Evolutionary conservation across 768 basidiomycete species (phyloP), one percentile per base, ranked within the genome.

Genomic region (Lactarius trivialis): DNA sequence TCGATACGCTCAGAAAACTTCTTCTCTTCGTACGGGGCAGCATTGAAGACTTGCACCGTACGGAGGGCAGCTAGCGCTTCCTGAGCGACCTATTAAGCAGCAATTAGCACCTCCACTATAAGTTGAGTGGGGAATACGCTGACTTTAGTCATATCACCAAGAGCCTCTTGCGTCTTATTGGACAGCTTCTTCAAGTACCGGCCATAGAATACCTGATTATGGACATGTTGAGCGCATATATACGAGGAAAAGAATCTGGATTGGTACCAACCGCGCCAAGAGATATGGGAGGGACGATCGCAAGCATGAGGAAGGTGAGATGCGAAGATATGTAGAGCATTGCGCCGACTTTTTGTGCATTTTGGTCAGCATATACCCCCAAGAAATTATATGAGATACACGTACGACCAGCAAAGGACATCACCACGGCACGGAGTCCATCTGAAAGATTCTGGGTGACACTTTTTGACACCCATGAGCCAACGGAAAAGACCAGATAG

Each of bases 291-390:
- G 91, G 91, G 0, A 98, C 94, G 54, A 98, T 85, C 37, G 86
- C 84, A 56, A 99, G 81, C 96, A 99, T 98, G 66, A 98, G 77
- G 58, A 89, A 72, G 0, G 96, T 98, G 62, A 99, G 76, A 45
- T 86, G 88, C 0, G 91, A 89, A 0, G 90, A 95, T 58, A 96
- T 82, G 73, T 88, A 95, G 68, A 98, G 85, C 96, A 98, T 99
- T 45, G 93, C 91, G 51, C 89, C 92, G 65, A 98, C 93, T 90
- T 68, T 7, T 58, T 51, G 34, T 34, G 21, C 21, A 51, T 24
- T 26, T 5, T 19, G 24, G 48, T 59, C 28, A 60, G 48, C 28
- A 43, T 45, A 26, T 21, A 55, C 19, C 26, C 9, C 34, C 15
- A 34, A 8, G 43, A 59, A 54, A 6, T 30, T 14, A 59, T 26